Evolutionary conservation across 2,329 filamentous ascomycete species (phyloP), one percentile per base, ranked within the genome.

Genomic region (Neofusicoccum umdonicola): DNA sequence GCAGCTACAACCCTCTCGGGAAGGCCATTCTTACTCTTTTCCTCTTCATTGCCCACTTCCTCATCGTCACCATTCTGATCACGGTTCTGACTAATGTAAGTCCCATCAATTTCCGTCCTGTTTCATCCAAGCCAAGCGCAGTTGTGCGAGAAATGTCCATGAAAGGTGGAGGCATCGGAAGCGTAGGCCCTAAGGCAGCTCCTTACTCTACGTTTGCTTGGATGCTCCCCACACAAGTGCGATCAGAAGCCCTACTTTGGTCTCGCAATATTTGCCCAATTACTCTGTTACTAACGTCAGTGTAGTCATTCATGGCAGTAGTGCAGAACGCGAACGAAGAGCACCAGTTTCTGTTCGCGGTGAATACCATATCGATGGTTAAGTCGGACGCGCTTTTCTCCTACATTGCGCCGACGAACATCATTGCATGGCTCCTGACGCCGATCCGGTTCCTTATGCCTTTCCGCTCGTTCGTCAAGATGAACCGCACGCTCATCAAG

Each of bases 321-420:
- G 92, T 95, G 2, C 92, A 92, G 60, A 97, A 97, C 73, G 93
- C 93, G 7, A 92, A 92, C 63, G 90, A 97, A 75, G 94, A 97
- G 77, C 93, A 97, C 70, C 87, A 89, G 68, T 97, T 97, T 74
- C 79, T 97, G 2, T 97, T 98, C 73, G 94, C 94, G 0, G 93
- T 98, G 76, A 98, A 97, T 74, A 96, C 94, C 4, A 96, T 97
- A 57, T 96, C 92, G 4, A 96, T 97, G 91, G 94, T 97, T 69
- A 98, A 97, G 77, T 97, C 95, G n/a, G 94, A 98, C 75, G 91
- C 93, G 0, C 82, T 97, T 0, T 98, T 98, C 81, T 96, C 92
- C 3, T 97, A 97, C 74, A 87, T 97, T 66, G 91, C 94, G 1
- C 94, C 94, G 0, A 90, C 91, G 13, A 98, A 98, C 73, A 90